Evolutionary conservation across 345 rosid genomes (phyloP), one percentile per base, ranked within the genome.

Genomic region (Orychophragmus violaceus): DNA sequence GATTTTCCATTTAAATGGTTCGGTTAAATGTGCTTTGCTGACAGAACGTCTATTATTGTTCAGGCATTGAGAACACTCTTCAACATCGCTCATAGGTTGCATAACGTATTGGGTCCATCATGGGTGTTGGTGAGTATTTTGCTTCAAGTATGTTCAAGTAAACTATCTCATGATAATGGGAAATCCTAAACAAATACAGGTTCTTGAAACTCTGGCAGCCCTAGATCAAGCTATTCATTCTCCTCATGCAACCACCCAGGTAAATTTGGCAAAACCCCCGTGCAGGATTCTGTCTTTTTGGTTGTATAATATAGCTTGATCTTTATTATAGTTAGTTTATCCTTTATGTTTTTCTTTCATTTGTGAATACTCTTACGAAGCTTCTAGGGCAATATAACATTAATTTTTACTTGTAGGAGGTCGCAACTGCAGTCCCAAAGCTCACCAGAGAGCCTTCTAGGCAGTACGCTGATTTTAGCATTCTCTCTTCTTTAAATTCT

Each of bases 241-340:
- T 75, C 96, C 97, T 48, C 95, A 90, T 83, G 96, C 96, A 70
- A 86, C 89, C 57, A 85, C 96, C 48, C 97, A 88, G 95, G 99
- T 90, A 83, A 76, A 24, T 70, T 46, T 51, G 53, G 61, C 37
- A 39, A 58, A 54, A 42, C 54, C 8, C 44, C 32, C 8, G 12
- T 69, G 54, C 65, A 62, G 61, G 61, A 48, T 48, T 30, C 12
- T 35, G 16, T 16, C 24, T 33, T 48, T 67, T 28, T 62, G 17
- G 33, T 10, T 62, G 60, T 45, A 42, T 75, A 21, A 12, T 56
- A 16, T 46, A 35, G 35, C 51, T 44, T 67, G 36, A 61, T 19
- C 39, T 54, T 61, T 68, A 51, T 45, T 22, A 21, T 74, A 13
- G 74, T 21, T 41, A 56, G 17, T 42, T 30, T 25, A 32, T 8